Evolutionary conservation across 176 grass and related monocot genomes (phyloP), one percentile per base, ranked within the genome.

Genomic region (Juncus inflexus): DNA sequence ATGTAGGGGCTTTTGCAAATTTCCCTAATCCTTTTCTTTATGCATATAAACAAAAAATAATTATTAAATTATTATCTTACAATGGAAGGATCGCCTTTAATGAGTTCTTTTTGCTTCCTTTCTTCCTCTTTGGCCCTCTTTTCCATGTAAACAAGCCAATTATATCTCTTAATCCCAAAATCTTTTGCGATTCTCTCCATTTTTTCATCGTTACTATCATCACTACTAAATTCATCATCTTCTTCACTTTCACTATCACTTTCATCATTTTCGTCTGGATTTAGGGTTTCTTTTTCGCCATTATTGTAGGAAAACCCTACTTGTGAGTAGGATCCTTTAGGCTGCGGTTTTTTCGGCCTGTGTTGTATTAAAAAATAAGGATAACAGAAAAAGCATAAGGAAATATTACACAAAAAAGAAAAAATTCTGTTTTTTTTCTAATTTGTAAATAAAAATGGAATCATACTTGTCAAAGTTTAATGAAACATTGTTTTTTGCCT

Each of bases 121-220:
- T 94, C 95, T 72, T 99, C 85, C 77, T 99, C 95, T 74, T 99
- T 99, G 55, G 78, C 72, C 50, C 84, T 99, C 78, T 92, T 99
- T 37, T 99, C 95, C 85, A 82, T 92, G 77, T 94, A 99, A 67
- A 99, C 80, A 69, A 99, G 94, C 87, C 88, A 99, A 67, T 90
- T 92, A 67, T 99, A 99, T 85, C 85, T 92, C 75, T 84, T 91
- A 49, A 99, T 45, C 16, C 94, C 94, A 86, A 92, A 99, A 75
- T 99, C 94, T 64, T 99, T 99, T 49, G 88, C 85, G 75, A 99
- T 84, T 60, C 15, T 83, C 72, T 99, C 94, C 94, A 99, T 99
- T 69, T 81, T 70, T 15, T 99, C 94, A 71, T 99, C 94, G 55
- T 70, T 83, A 79, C 85, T 90, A 72, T 99, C 94, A 86, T 99